These are phyloP conservation scores for Aspergillus bertholletiae DNA, from an alignment of 495 filamentous ascomycete species.

Conservation along the genomic window DNA sequence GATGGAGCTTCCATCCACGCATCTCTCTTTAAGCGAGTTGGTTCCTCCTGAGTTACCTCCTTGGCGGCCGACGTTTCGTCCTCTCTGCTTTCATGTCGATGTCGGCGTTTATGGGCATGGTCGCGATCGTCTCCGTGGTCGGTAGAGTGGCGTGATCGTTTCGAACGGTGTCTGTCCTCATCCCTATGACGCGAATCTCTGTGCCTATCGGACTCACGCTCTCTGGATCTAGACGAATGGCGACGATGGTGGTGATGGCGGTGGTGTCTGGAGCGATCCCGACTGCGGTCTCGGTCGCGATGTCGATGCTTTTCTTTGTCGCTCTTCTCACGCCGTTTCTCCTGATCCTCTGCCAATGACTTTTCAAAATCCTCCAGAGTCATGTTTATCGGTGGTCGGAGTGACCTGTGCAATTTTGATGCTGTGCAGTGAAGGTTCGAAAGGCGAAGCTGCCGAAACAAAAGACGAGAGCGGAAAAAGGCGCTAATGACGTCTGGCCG, in stretches of 20 bases:
- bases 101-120: constrained; percentile 31
- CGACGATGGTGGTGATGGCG: constrained; percentile 41
- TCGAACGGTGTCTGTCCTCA: constrained; percentile 49
- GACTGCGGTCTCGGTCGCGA: constrained; percentile 38
- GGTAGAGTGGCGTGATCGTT: constrained; percentile 49
- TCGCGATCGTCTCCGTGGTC: constrained; percentile 40
- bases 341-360: constrained; percentile 41
- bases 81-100: constrained; percentile 28
- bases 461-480: constrained; percentile 18
- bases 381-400: no score
- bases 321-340: constrained; percentile 28
- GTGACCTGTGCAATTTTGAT: no score
- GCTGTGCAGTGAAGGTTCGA: not conserved
- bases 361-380: constrained; percentile 55
- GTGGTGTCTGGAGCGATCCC: constrained; percentile 32
- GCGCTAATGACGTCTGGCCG: constrained; percentile 35
- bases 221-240: constrained; percentile 42
- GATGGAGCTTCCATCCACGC: constrained; percentile 93
- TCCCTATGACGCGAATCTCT: constrained; percentile 35
- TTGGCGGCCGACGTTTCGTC: constrained; percentile 21
- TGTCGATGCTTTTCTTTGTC: constrained; percentile 33
- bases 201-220: constrained; percentile 28
- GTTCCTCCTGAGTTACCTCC: constrained; percentile 33
- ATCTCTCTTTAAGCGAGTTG: constrained; percentile 58
- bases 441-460: constrained; percentile 9